Conservation (phyloP, 202 grass and related monocot genomes). For the Saccharum hybrid region DNA sequence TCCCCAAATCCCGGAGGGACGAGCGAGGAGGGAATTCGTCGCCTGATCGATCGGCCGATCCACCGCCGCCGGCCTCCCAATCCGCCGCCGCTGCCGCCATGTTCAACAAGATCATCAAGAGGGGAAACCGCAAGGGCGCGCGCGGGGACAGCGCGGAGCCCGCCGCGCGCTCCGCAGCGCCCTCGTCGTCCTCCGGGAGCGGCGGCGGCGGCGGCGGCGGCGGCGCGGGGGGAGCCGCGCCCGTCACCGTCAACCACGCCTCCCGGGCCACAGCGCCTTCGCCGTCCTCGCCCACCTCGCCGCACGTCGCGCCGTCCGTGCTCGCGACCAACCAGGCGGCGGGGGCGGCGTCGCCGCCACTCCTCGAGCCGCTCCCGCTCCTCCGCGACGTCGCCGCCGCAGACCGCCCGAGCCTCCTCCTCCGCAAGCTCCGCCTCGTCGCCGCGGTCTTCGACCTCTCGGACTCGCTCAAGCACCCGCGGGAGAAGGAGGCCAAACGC, state of each 20-base stretch:
- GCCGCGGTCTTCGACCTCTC: constrained; percentile 78
- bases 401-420: constrained; percentile 67
- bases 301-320: constrained; percentile 45
- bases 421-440: constrained; percentile 86
- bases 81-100: constrained; percentile 48
- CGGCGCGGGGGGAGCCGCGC: constrained; percentile 26
- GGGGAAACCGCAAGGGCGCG: constrained; percentile 66
- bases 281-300: constrained; percentile 57
- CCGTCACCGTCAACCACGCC: constrained; percentile 84
- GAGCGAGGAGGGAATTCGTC: constrained; percentile 26
- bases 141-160: constrained; percentile 59
- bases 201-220: constrained; percentile 5
- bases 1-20: constrained; percentile 47
- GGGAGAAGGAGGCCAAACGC: constrained; percentile 91
- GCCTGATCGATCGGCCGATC: constrained; percentile 41
- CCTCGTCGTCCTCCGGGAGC: constrained; percentile 46
- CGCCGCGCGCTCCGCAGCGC: constrained; percentile 37
- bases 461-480: constrained; percentile 67
- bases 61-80: constrained; percentile 40
- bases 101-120: constrained; percentile 97
- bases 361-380: constrained; percentile 80
- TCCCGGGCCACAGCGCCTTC: constrained; percentile 54
- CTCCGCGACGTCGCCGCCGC: constrained; percentile 69
- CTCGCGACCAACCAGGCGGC: neutral
- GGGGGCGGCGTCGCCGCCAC: constrained; percentile 45